Evolutionary conservation across 371 early-diverging fungal species (phyloP).

Genomic region (Syncephalastrum monosporum): DNA sequence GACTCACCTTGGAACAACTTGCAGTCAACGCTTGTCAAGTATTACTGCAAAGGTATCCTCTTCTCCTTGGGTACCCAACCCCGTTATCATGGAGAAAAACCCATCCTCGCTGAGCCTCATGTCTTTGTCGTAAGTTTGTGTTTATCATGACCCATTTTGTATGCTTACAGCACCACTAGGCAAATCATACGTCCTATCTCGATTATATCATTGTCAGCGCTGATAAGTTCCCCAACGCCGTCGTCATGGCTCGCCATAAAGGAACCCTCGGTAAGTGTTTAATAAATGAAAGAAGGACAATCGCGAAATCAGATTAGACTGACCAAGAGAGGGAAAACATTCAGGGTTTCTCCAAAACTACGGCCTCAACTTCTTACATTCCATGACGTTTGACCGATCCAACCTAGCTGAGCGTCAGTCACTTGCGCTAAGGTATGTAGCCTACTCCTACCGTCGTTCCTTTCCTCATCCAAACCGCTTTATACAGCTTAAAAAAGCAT

Average conservation of each 20-base stretch:
- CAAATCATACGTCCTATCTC: slow-evolving; percentile 82
- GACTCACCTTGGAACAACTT: background rate
- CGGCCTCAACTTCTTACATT: slow-evolving; percentile 67
- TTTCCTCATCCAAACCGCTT: background rate
- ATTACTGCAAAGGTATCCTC: slow-evolving; percentile 64
- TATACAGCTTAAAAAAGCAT: slow-evolving; percentile 33
- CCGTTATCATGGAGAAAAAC: slow-evolving; percentile 66
- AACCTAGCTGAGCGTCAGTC: slow-evolving; percentile 63
- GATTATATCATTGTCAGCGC: slow-evolving; percentile 78
- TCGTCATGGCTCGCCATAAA: slow-evolving; percentile 70
- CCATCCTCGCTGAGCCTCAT: slow-evolving; percentile 56
- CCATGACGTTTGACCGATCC: slow-evolving; percentile 73
- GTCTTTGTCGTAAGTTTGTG: slow-evolving; percentile 54
- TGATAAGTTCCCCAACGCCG: slow-evolving; percentile 75
- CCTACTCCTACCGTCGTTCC: background rate
- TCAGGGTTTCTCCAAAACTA: slow-evolving; percentile 70
- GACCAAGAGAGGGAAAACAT: slow-evolving; percentile 5
- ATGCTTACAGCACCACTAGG: slow-evolving; percentile 15
- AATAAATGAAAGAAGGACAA: no score
- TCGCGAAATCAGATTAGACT: no score
- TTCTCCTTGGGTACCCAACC: slow-evolving; percentile 59
- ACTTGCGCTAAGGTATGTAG: slow-evolving; percentile 43
- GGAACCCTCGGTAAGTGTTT: slow-evolving; percentile 39
- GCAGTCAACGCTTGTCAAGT: slow-evolving; percentile 56
- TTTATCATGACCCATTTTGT: background rate